These are phyloP conservation scores for Beauveria caledonica DNA, from an alignment of 2,329 filamentous ascomycete species.

Conservation along the genomic window DNA sequence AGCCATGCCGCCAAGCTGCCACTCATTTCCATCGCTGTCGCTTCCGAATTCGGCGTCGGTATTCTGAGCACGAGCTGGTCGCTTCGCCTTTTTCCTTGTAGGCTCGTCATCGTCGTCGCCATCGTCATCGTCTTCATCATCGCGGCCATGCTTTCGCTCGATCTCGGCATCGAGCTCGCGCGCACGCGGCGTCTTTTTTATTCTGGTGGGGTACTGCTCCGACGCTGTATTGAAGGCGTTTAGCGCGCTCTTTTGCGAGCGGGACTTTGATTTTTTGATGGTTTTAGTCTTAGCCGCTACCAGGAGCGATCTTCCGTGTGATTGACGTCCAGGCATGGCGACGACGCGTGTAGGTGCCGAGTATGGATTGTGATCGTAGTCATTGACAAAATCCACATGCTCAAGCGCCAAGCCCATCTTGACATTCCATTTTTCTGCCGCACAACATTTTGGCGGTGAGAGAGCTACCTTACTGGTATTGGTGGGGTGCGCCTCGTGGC, in stretches of 20 bases:
- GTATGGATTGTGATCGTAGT: neutral
- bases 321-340: constrained; percentile 50
- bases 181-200: constrained; percentile 40
- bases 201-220: constrained; percentile 40
- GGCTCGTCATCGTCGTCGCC: constrained; percentile 52
- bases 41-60: constrained; percentile 63
- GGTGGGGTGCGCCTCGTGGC: constrained; percentile 19
- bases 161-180: constrained; percentile 43
- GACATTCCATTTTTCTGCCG: constrained; percentile 23
- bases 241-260: constrained; percentile 41
- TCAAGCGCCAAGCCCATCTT: neutral
- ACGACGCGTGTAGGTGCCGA: neutral
- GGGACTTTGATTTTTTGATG: constrained; percentile 39
- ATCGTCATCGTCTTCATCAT: constrained; percentile 38
- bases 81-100: constrained; percentile 33
- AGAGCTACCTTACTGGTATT: constrained; percentile 12
- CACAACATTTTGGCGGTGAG: constrained; percentile 25
- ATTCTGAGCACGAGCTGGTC: constrained; percentile 36
- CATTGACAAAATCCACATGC: neutral
- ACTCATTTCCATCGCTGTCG: constrained; percentile 80
- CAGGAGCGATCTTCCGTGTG: constrained; percentile 46
- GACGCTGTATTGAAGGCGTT: constrained; percentile 51
- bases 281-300: constrained; percentile 27
- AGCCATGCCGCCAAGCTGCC: constrained; percentile 60
- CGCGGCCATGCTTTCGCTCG: constrained; percentile 35